phyloP scores from a whole-genome alignment of 441 rosid genomes.

The Hura crepitans region DNA sequence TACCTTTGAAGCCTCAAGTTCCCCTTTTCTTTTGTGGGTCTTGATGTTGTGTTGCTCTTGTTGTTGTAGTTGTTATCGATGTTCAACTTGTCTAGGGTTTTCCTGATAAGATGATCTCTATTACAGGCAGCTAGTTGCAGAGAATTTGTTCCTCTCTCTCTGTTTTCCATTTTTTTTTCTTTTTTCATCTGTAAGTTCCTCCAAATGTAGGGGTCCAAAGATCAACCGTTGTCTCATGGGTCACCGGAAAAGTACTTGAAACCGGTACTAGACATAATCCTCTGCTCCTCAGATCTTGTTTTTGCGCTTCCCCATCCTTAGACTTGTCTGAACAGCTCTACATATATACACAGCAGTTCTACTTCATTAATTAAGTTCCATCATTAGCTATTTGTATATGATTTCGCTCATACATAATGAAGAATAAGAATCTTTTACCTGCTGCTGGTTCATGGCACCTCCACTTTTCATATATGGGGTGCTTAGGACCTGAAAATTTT shows the following conservation, averaged over 20 bases:
- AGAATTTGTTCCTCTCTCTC: constrained; percentile 28
- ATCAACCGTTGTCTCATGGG: constrained; percentile 78
- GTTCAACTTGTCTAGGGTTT: constrained; percentile 43
- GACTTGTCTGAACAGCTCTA: constrained; percentile 50
- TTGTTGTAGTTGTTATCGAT: constrained; percentile 8
- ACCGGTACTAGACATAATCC: constrained; percentile 89
- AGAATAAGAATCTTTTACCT: constrained; percentile 38
- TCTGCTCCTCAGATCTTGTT: constrained; percentile 81
- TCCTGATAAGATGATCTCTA: constrained; percentile 27
- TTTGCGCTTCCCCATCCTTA: constrained; percentile 55
- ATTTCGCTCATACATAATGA: not conserved
- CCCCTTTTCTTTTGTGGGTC: constrained; percentile 3
- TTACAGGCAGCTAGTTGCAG: constrained; percentile 17
- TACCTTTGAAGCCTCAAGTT: not conserved
- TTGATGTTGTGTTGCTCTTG: not conserved
- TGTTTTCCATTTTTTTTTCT: not conserved
- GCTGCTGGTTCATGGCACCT: constrained; percentile 74
- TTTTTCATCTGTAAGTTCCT: constrained; percentile 74
- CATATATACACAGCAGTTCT: constrained; percentile 2
- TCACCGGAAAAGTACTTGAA: constrained; percentile 85
- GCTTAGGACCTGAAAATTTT: constrained; percentile 67
- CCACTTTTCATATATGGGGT: constrained; percentile 91
- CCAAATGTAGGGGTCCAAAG: constrained; percentile 95
- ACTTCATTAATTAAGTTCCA: not conserved
- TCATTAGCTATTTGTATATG: not conserved